A percentile compares a stretch with the other conserved stretches of the same genome.
phyloP scores from a whole-genome alignment of 768 basidiomycete genomes.

The Rhodotorula toruloides region DNA sequence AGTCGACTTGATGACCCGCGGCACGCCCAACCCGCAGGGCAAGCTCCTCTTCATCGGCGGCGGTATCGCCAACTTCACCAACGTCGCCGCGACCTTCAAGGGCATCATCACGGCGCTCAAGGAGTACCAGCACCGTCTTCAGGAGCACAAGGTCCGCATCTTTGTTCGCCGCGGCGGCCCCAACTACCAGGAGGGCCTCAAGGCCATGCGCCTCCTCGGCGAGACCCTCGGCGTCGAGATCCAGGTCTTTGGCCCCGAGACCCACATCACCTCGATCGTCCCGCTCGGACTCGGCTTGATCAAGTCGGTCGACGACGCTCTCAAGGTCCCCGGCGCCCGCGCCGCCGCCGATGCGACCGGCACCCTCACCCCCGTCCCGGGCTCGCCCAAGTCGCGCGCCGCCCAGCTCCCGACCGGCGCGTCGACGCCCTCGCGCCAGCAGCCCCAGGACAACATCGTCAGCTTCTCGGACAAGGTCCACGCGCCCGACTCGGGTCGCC shows the following conservation, averaged over 20 bases:
- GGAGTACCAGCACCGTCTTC: slow-evolving; percentile 80
- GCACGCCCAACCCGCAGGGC: slow-evolving; percentile 64
- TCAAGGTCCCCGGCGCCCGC: slow-evolving; percentile 37
- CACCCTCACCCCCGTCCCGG: slow-evolving; percentile 52
- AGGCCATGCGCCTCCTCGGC: slow-evolving; percentile 93
- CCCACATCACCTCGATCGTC: slow-evolving; percentile 97
- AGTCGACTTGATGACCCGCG: slow-evolving; percentile 94
- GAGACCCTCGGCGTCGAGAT: slow-evolving; percentile 97
- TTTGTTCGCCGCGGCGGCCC: slow-evolving; percentile 97
- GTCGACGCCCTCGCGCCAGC: slow-evolving; percentile 64
- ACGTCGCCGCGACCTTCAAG: slow-evolving; percentile 97
- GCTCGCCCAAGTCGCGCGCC: slow-evolving; percentile 47
- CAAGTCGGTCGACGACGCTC: slow-evolving; percentile 49
- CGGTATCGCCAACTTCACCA: slow-evolving; percentile 99
- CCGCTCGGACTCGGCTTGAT: slow-evolving; percentile 88
- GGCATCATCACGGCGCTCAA: slow-evolving; percentile 96
- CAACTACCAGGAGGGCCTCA: slow-evolving; percentile 98
- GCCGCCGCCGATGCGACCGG: slow-evolving; percentile 50
- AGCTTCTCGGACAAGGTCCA: slow-evolving; percentile 59
- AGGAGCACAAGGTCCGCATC: slow-evolving; percentile 80
- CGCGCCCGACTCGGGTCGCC: slow-evolving; percentile 51
- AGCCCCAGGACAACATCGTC: slow-evolving; percentile 81
- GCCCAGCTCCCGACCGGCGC: slow-evolving; percentile 56
- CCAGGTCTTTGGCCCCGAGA: slow-evolving; percentile 79
- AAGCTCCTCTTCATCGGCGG: slow-evolving; percentile 99